These are phyloP conservation scores for Eucalyptus curtisii DNA, from an alignment of 345 rosid species.

Conservation along the genomic window DNA sequence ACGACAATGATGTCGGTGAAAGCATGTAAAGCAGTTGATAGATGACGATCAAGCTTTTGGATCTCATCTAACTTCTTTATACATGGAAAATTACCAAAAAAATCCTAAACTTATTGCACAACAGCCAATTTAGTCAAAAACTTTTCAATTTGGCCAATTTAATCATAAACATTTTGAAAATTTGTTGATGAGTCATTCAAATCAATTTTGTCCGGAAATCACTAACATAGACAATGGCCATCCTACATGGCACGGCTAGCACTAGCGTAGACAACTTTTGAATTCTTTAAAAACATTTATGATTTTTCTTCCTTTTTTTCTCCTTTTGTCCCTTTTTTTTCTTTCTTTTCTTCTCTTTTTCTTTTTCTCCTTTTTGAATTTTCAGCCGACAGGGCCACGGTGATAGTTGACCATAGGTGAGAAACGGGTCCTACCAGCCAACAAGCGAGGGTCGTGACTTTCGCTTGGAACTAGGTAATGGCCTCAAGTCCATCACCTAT, in stretches of 20 bases:
- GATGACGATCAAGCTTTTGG: not conserved
- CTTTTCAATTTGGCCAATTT: rapidly evolving
- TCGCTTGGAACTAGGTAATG: not conserved
- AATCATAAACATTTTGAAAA: rapidly evolving
- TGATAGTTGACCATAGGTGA: rapidly evolving
- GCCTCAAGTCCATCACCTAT: not conserved
- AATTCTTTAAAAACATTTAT: not conserved
- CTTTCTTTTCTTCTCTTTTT: not conserved
- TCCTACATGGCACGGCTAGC: rapidly evolving
- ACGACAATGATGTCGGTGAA: not conserved
- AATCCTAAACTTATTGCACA: rapidly evolving
- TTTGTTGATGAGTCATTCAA: rapidly evolving
- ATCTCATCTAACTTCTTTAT: not conserved
- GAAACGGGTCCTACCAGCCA: rapidly evolving
- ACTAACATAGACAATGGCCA: rapidly evolving
- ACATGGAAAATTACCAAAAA: not conserved
- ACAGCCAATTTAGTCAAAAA: rapidly evolving
- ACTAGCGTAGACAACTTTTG: rapidly evolving
- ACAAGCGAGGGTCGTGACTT: not conserved
- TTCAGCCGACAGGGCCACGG: rapidly evolving
- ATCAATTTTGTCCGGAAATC: rapidly evolving
- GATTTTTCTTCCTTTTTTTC: not conserved
- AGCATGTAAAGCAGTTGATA: not conserved
- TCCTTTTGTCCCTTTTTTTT: rapidly evolving
- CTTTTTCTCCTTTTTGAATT: not conserved